Base-by-base conservation (phyloP, 78 protist genomes). In the Dictyostelium citrinum region DNA sequence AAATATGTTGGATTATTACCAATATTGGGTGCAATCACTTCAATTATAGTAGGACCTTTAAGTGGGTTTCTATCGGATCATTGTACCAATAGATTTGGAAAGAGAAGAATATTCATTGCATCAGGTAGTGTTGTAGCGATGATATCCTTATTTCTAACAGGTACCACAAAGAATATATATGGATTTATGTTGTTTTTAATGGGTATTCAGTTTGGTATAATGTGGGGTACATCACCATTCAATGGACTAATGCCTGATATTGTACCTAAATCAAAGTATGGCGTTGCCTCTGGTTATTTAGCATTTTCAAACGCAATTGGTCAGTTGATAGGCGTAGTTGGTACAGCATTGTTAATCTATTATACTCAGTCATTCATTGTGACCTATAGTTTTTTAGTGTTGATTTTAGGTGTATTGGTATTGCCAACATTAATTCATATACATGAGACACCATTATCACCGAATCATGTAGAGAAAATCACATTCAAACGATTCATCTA, bases 271-370 rank as follows among this genome's bases (percentile, higher is more conserved):
- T 76, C 80, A 61, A 51, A 76, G 2, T 76, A 58, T 51, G 91
- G 91, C 3, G 7, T 20, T 4, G 91, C 91, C 7, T 45, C 71
- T 7, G 91, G 91, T 5, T 76, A 43, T 43, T 22, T 85, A 27
- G 91, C 91, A 9, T 85, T 85, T 39, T 72, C 81, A 5, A 76
- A 76, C 45, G 91, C 91, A 7, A 1, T 85, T n/a, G 91, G 91
- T n/a, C 79, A 85, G 6, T 45, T 85, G 11, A 12, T 85, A 1
- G 91, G 91, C 14, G 74, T 84, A 16, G 68, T 45, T 2, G 91
- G 91, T 35, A 24, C 75, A 0, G 91, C 75, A 12, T 14, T 84
- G 0, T 43, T 11, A 0, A 27, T 80, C 8, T 11, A 2, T 5
- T 11, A 35, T 9, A 80, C 35, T 1, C 29, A 58, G 35, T 58